These are phyloP conservation scores for Manihot esculenta DNA, from an alignment of 441 rosid species.

Conservation along the genomic window DNA sequence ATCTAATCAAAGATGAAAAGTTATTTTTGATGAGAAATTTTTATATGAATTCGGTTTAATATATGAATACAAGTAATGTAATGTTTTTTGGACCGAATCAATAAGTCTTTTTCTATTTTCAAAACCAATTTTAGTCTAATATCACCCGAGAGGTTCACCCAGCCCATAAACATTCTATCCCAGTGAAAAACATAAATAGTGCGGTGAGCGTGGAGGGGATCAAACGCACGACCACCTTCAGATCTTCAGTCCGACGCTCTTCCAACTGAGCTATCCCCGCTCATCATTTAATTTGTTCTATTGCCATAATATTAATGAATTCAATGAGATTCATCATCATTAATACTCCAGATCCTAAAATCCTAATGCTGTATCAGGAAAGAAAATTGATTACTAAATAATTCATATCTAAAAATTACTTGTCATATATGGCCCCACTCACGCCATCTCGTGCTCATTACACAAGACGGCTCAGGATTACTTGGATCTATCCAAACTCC, in stretches of 20 bases:
- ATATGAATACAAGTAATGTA: too few relatives aligned
- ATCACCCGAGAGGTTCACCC: too few relatives aligned
- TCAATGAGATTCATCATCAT: background rate
- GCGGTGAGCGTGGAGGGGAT: conserved; percentile 92
- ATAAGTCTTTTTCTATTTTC: too few relatives aligned
- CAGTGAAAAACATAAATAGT: background rate
- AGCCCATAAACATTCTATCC: too few relatives aligned
- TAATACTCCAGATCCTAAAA: too few relatives aligned
- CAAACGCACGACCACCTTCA: conserved; percentile 82
- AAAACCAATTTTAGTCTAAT: too few relatives aligned
- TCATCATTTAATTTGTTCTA: too few relatives aligned
- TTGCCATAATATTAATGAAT: too few relatives aligned
- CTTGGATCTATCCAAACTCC: background rate
- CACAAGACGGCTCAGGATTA: background rate
- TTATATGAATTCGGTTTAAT: too few relatives aligned
- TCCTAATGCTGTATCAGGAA: background rate
- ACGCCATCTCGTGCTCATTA: background rate
- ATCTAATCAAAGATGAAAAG: too few relatives aligned
- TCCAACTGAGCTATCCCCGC: conserved; percentile 94
- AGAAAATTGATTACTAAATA: background rate
- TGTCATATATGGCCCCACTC: conserved; percentile 1
- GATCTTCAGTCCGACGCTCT: conserved; percentile 92
- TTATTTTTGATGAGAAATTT: too few relatives aligned
- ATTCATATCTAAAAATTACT: background rate
- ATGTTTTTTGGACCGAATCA: too few relatives aligned